These are phyloP conservation scores for Trypanosoma lewisi DNA, from an alignment of 208 protist genomes.

Conservation along the genomic window DNA sequence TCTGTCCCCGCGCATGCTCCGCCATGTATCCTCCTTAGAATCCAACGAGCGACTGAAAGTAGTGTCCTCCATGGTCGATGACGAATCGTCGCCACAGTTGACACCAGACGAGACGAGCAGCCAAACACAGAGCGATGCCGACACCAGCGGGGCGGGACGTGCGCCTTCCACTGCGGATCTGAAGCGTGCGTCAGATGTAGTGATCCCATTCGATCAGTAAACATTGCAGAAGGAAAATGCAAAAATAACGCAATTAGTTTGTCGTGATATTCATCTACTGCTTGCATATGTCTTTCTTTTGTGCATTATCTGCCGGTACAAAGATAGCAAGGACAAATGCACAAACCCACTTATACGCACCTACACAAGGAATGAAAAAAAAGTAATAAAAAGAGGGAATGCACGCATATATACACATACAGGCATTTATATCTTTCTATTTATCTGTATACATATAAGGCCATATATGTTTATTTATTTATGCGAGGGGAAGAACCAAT, in stretches of 20 bases:
- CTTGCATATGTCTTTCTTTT: no score
- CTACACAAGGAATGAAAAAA: no score
- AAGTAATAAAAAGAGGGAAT: slow-evolving; percentile 7
- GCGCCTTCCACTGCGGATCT: background rate
- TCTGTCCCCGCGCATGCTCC: background rate
- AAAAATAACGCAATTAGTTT: background rate
- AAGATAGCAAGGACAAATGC: no score
- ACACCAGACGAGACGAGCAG: background rate
- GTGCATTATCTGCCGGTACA: no score
- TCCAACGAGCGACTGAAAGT: background rate
- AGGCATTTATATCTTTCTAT: background rate
- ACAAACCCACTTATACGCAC: no score
- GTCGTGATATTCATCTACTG: background rate
- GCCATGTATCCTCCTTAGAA: background rate
- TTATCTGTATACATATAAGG: background rate
- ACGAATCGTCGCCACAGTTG: background rate
- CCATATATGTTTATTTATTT: background rate
- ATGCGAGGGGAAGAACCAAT: background rate
- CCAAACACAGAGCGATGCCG: background rate
- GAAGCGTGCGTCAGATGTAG: background rate
- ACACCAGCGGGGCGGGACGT: background rate
- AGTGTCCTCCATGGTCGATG: background rate
- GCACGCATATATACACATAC: slow-evolving; percentile 13
- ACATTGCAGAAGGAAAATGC: background rate
- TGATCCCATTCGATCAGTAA: background rate